Evolutionary conservation across 1,139 yeast species (phyloP), one percentile per base, ranked within the genome.

Genomic region (Zygoascus meyerae): DNA sequence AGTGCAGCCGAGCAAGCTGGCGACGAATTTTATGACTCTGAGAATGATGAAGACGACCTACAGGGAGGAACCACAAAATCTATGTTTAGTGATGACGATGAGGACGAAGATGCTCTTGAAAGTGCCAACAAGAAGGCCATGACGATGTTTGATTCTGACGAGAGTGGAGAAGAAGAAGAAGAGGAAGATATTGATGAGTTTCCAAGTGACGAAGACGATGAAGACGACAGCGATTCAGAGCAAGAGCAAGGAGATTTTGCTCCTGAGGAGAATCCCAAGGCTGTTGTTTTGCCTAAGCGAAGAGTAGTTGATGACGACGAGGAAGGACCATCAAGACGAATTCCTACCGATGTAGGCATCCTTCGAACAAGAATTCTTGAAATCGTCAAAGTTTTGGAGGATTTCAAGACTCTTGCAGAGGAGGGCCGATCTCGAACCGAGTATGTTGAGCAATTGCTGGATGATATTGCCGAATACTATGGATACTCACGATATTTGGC

Each of bases 401-500:
- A 92, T 67, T 89, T 90, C 70, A 83, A 83, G 62, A 83, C 74
- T 42, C 67, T 89, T 58, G 86, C 92, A 14, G 95, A 89, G 63
- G 92, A 81, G 62, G 95, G 95, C 10, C 80, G 78, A 63, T 82
- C 94, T 36, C 80, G 98, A 69, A 70, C 83, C 28, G 95, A 89
- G 53, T 89, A 92, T 63, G 73, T 78, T 43, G 79, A 79, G 45
- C 82, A 95, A 67, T 73, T 92, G 52, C 67, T 89, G 28, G 76
- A 77, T 56, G 99, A 94, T 68, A 86, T 94, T 46, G 82, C 94
- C 65, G 86, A 83, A 61, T 94, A 94, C 70, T 94, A 90, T 63
- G 98, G 98, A n/a, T 94, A 94, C 70, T 79, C 92, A n/a, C 86
- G 81, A 58, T 89, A 84, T 65, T 76, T 94, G 61, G 98, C 98